Base-by-base conservation (phyloP, 306 rosid genomes). In the Glycine latifolia region DNA sequence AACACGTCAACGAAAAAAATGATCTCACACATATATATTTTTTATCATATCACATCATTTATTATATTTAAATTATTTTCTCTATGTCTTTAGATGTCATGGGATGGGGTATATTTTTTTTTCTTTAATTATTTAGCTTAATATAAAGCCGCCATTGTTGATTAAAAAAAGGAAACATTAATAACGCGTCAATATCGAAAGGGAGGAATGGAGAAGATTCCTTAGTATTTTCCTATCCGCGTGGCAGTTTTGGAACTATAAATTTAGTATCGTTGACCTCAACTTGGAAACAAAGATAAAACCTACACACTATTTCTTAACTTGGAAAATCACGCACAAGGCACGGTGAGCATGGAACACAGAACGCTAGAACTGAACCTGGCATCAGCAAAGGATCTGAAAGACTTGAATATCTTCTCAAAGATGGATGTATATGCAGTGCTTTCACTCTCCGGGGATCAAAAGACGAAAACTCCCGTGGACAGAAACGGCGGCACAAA, bases 401-500 rank as follows among this genome's bases (percentile, higher is more conserved):
- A 94, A 17, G 80, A 94, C 6, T 87, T 85, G 1, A 92, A 83
- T 54, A 67, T 87, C 35, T 17, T 94, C 49, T 54, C 86, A 20
- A 90, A 87, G 84, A 91, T 91, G 92, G 86, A 91, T 16, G 97
- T 88, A 0, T 94, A 91, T 87, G 94, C 84, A 60, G 91, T 88
- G 81, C 89, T 87, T 73, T 81, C 88, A 0, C 71, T 94, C 91
- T 17, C 84, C 67, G 97, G 91, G 39, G 88, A 85, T 11, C 90
- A 86, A n/a, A 77, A 52, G 20, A 52, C 59, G 63, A 87, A 85
- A 65, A 87, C 97, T 53, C 71, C 84, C 10, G 81, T 89, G 1
- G 78, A 84, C 78, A 52, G 49, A 8, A 82, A 68, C 41, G 82
- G 87, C 8, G 96, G 96, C 13, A 75, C 60, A 35, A 59, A 69